Conservation (phyloP, 140 eudicot species). For the Ambrosia hybrid region DNA sequence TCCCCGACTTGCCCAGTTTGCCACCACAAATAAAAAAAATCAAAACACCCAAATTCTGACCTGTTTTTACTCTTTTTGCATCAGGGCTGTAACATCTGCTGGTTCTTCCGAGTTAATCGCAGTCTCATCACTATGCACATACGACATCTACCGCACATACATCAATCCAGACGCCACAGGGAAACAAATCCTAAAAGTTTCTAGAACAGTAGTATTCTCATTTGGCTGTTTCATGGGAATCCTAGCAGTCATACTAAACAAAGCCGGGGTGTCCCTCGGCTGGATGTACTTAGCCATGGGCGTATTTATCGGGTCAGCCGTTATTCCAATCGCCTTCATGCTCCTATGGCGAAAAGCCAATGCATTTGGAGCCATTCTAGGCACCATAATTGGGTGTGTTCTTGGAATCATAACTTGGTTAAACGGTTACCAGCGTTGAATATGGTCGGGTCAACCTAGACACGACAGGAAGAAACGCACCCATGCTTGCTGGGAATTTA, state of each 20-base stretch:
- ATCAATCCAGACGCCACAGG: conserved; percentile 88
- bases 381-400: conserved; percentile 64
- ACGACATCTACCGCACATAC: conserved; percentile 93
- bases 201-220: conserved; percentile 63
- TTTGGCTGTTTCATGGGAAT: conserved; percentile 97
- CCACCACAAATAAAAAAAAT: too few relatives aligned
- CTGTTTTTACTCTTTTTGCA: conserved; percentile 1
- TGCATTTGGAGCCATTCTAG: conserved; percentile 79
- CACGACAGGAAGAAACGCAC: conserved; percentile 93
- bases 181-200: conserved; percentile 83
- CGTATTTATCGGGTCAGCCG: conserved; percentile 94
- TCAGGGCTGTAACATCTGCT: conserved; percentile 99
- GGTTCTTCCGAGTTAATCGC: conserved; percentile 97
- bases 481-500: conserved; percentile 95
- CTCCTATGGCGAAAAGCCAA: conserved; percentile 95
- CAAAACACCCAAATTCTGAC: neutral
- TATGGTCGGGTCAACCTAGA: conserved; percentile 87
- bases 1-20: neutral
- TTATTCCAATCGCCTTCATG: conserved; percentile 88
- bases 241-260: conserved; percentile 85
- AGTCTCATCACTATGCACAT: conserved; percentile 93
- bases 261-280: conserved; percentile 85
- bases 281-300: conserved; percentile 99
- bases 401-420: conserved; percentile 80
- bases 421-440: conserved; percentile 68